These are phyloP conservation scores for Colletotrichum graminicola DNA, from an alignment of 2,329 filamentous ascomycete species.

Conservation along the genomic window DNA sequence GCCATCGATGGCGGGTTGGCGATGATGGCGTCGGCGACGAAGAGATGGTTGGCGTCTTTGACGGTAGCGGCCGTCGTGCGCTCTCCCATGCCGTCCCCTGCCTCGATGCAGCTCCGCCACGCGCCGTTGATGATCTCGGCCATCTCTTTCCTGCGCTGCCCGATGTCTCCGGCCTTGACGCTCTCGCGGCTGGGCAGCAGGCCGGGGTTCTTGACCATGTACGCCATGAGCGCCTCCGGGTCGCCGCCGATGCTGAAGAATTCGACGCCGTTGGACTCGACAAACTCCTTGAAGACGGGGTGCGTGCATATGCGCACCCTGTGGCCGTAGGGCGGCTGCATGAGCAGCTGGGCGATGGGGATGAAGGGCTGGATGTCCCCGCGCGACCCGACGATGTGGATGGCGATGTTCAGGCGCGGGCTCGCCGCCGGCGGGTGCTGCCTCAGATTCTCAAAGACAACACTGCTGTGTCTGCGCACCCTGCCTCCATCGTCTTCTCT, in stretches of 20 bases:
- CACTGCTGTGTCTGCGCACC: constrained; percentile 25
- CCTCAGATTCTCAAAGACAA: constrained; percentile 25
- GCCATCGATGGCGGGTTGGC: constrained; percentile 66
- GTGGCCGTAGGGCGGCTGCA: constrained; percentile 57
- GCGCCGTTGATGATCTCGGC: constrained; percentile 53
- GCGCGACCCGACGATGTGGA: constrained; percentile 51
- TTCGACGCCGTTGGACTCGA: constrained; percentile 64
- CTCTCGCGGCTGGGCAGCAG: constrained; percentile 53
- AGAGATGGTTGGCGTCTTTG: constrained; percentile 51
- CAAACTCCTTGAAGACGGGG: constrained; percentile 64
- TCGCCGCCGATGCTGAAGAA: constrained; percentile 71
- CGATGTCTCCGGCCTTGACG: constrained; percentile 53
- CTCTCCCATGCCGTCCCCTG: constrained; percentile 50
- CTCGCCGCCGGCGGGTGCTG: constrained; percentile 20
- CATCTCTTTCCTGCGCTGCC: constrained; percentile 53
- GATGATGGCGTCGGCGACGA: constrained; percentile 67
- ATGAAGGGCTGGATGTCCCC: constrained; percentile 65
- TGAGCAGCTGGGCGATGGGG: constrained; percentile 63
- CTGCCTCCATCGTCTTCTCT: not conserved
- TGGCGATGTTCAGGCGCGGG: constrained; percentile 50
- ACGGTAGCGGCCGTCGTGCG: constrained; percentile 47
- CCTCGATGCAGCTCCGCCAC: constrained; percentile 54
- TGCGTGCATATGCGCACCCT: constrained; percentile 70
- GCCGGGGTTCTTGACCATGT: constrained; percentile 57
- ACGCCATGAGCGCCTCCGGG: constrained; percentile 61